Base-by-base conservation (phyloP, 495 filamentous ascomycete species). In the Aspergillus ostianus region DNA sequence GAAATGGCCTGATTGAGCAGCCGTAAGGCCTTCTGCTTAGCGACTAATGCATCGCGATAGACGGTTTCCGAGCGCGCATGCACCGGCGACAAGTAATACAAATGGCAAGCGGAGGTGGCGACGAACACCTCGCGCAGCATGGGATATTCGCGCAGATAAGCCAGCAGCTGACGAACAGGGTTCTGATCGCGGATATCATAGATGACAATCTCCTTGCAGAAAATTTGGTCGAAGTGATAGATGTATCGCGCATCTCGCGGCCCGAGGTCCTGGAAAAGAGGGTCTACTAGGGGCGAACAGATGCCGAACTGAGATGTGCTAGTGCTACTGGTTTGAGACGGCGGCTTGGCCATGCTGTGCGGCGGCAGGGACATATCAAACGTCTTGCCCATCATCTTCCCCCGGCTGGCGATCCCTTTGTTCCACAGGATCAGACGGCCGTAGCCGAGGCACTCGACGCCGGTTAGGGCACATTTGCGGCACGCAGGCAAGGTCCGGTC, bases 381-480 rank as follows among this genome's bases (percentile, higher is more conserved):
- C 17, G 51, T 32, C 46, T 55, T 60, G 13, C 58, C 58, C 50
- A 50, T 55, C 58, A 55, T 50, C 21, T 55, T 60, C 21, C 58
- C 58, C n/a, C 58, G 51, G 41, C 49, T 54, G 6, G 58, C 58
- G 23, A 60, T 21, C 5, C 58, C 52, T 4, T 60, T 20, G 12
- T 36, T 44, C 45, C 50, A 55, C 5, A 53, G 52, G 17, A 54
- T 47, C 20, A 53, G 50, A 6, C 48, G 55, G 0, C 41, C 58
- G 6, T 50, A 60, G 17, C 58, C 58, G 15, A 48, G 52, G 23
- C 58, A 61, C 17, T 61, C 58, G 12, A 56, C 5, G 26, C 46
- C 53, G n/a, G 20, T 18, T 7, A 29, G 26, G 26, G 23, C 2
- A 36, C 58, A 61, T 51, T 44, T 47, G 13, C 46, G 21, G 27